Base-by-base conservation (phyloP, 1,139 yeast species). In the Sugiyamaella japonica region DNA sequence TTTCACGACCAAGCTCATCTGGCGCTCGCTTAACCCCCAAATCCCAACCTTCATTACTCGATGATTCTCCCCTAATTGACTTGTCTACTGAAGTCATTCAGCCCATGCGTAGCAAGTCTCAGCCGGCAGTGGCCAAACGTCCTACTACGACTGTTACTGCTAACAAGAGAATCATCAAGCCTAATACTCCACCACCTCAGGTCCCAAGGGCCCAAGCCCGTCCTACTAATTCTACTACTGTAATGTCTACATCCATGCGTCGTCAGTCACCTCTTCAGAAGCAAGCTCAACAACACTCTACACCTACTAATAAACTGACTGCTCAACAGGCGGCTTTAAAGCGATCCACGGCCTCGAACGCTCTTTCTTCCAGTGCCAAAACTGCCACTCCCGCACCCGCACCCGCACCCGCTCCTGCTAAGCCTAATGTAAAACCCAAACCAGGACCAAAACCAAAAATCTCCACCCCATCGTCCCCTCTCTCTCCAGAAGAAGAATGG, bases 401-500 rank as follows among this genome's bases (percentile, higher is more conserved):
- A n/a, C n/a, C 46, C 3, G 45, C 49, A 13, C 47, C 16, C 38
- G n/a, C n/a, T 7, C 8, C 40, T 13, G 10, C 44, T 47, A 48
- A 40, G 29, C 20, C 53, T 10, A 29, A 31, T n/a, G 29, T 48
- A n/a, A 42, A 42, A 23, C 53, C 56, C 6, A 53, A 53, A 20
- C 50, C 52, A 2, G 50, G 50, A 7, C 53, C 56, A 15, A 53
- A 49, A 29, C 53, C 55, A 36, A 36, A 32, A 17, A 16, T 38
- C 37, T 17, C 48, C 12, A 15, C 41, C 4, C 28, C 17, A 13
- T 16, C 44, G 7, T 20, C 13, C 16, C 53, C 54, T 12, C 46
- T 25, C 13, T 34, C 52, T 25, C 15, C 44, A 10, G 32, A 23
- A 7, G 32, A 23, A 40, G 64, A 61, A 34, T 66, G 68, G 67